phyloP scores from a whole-genome alignment of 495 filamentous ascomycete species.

The Extremus antarcticus region DNA sequence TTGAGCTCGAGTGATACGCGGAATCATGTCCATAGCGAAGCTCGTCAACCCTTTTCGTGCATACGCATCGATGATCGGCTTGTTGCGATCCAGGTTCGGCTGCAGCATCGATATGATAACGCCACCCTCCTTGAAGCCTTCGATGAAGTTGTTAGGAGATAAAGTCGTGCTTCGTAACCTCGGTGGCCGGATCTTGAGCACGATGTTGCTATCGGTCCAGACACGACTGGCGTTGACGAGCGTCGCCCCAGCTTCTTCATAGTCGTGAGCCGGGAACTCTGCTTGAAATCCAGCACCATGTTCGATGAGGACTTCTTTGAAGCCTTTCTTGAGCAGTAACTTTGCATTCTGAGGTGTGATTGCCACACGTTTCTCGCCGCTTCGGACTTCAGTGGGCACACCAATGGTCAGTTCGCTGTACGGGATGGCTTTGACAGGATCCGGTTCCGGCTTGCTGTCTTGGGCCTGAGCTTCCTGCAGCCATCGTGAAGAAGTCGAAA shows the following conservation, averaged over 20 bases:
- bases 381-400: slow-evolving; percentile 47
- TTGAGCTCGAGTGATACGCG: slow-evolving; percentile 70
- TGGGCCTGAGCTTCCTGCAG: background rate
- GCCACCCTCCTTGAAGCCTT: slow-evolving; percentile 16
- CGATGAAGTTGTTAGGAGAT: slow-evolving; percentile 19
- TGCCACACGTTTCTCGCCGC: slow-evolving; percentile 66
- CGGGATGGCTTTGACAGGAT: slow-evolving; percentile 38
- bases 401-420: slow-evolving; percentile 60
- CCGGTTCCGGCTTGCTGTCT: background rate
- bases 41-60: slow-evolving; percentile 34
- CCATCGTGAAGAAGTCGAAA: slow-evolving; percentile 2
- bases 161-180: slow-evolving; percentile 9
- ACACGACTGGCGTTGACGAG: slow-evolving; percentile 50
- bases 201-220: slow-evolving; percentile 60
- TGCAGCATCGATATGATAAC: slow-evolving; percentile 20
- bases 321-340: slow-evolving; percentile 68
- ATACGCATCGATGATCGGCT: slow-evolving; percentile 10
- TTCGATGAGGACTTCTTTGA: slow-evolving; percentile 60
- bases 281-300: slow-evolving; percentile 62
- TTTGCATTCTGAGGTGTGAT: slow-evolving; percentile 70
- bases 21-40: slow-evolving; percentile 81
- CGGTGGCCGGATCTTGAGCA: slow-evolving; percentile 68
- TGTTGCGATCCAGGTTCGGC: slow-evolving; percentile 14
- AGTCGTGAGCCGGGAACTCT: slow-evolving; percentile 60
- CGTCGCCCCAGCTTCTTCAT: slow-evolving; percentile 60